Evolutionary conservation across 1,284 basidiomycete species (phyloP).

Genomic region (Quambalaria eucalypti): DNA sequence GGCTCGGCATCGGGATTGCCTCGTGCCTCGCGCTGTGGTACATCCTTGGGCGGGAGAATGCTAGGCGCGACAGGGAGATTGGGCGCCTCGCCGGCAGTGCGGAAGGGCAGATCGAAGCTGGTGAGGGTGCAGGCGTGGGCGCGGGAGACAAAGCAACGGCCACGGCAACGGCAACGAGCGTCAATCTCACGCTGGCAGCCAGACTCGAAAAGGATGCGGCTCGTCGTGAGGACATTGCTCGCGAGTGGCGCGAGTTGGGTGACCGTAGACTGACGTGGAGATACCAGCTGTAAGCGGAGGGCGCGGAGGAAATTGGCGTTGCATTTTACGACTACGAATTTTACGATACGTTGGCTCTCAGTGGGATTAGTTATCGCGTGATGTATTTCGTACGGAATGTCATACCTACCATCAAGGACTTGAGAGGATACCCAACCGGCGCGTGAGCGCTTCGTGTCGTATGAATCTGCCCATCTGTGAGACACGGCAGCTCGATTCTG

Average conservation of each 20-base stretch:
- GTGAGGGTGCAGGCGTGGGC: not conserved
- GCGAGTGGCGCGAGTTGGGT: not conserved
- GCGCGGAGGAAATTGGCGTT: too few relatives aligned
- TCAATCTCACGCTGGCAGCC: not conserved
- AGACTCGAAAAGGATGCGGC: not conserved
- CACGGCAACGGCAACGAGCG: too few relatives aligned
- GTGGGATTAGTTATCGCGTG: too few relatives aligned
- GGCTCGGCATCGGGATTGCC: conserved; percentile 50
- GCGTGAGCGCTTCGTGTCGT: too few relatives aligned
- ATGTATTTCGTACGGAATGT: too few relatives aligned
- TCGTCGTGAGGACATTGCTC: not conserved
- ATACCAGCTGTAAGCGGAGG: not conserved
- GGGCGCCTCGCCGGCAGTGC: not conserved
- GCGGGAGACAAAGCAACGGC: too few relatives aligned
- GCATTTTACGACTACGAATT: too few relatives aligned
- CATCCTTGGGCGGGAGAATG: not conserved
- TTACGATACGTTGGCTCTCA: too few relatives aligned
- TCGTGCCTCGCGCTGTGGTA: conserved; percentile 53
- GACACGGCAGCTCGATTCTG: too few relatives aligned
- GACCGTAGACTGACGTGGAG: not conserved
- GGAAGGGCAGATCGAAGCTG: not conserved
- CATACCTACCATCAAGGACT: too few relatives aligned
- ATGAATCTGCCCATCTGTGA: too few relatives aligned
- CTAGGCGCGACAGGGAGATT: not conserved
- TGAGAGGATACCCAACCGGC: too few relatives aligned